A percentile compares a stretch with the other conserved stretches of the same genome.
Evolutionary conservation across 106 monocot genomes (phyloP).

Genomic region (Dendrobium nobile): DNA sequence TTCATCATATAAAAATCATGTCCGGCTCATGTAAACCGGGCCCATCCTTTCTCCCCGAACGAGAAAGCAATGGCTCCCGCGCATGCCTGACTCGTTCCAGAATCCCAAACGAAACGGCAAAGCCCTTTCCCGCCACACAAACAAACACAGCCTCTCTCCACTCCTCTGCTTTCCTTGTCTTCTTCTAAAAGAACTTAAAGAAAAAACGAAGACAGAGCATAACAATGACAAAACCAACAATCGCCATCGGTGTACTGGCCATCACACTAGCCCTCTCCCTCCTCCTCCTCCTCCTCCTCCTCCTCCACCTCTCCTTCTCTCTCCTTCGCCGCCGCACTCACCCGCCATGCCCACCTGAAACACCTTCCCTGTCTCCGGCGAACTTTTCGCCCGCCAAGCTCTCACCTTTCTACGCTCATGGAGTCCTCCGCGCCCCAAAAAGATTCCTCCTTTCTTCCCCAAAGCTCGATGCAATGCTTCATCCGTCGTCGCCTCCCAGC

Average conservation of each 20-base stretch:
- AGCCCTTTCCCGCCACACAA: neutral
- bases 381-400: neutral
- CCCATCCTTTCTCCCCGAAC: neutral
- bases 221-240: constrained; percentile 9
- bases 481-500: neutral
- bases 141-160: neutral
- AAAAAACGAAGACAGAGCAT: neutral
- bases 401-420: constrained; percentile 20
- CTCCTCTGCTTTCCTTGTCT: neutral
- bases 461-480: constrained; percentile 8
- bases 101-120: neutral
- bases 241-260: constrained; percentile 1
- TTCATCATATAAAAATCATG: too few species aligned
- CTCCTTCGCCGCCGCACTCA: neutral
- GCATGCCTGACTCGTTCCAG: neutral
- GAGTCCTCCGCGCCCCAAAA: constrained; percentile 20
- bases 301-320: constrained; percentile 13
- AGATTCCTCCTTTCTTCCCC: constrained; percentile 15
- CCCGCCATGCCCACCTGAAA: neutral
- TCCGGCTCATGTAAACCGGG: too few species aligned
- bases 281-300: constrained; percentile 19
- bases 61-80: neutral
- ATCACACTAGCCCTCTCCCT: constrained; percentile 5
- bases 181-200: too few species aligned
- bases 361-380: neutral